Conservation (phyloP, 495 filamentous ascomycete genomes). For the Xeromyces bisporus region DNA sequence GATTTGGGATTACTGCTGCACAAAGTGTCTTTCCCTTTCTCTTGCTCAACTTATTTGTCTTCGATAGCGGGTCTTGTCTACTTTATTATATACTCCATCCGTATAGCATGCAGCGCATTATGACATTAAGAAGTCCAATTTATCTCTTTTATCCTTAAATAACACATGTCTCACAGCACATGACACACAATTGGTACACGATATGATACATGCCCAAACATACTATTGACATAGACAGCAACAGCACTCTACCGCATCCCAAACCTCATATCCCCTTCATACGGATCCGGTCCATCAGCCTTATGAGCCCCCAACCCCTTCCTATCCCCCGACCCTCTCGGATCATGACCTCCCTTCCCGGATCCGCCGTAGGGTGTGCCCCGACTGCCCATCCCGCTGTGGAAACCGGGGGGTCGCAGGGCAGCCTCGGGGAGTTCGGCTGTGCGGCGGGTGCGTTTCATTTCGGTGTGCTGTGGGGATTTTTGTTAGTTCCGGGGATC, state of each 20-base stretch:
- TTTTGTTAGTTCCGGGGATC: not conserved
- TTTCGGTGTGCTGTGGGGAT: slow-evolving; percentile 15
- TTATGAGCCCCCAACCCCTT: slow-evolving; percentile 19
- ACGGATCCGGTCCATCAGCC: not conserved
- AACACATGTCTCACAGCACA: no score
- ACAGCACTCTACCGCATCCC: not conserved
- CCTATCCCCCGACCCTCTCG: slow-evolving; percentile 21
- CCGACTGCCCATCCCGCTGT: slow-evolving; percentile 10
- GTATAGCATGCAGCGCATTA: no score
- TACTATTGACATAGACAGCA: not conserved
- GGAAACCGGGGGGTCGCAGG: slow-evolving; percentile 12
- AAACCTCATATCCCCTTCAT: not conserved
- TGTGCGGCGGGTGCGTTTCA: slow-evolving; percentile 25
- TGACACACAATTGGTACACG: no score
- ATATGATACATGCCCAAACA: no score
- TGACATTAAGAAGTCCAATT: no score
- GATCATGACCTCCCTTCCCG: slow-evolving; percentile 28
- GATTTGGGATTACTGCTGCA: no score
- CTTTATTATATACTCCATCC: not conserved
- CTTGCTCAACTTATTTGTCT: slow-evolving; percentile 1
- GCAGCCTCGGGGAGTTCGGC: slow-evolving; percentile 26
- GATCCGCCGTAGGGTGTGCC: slow-evolving; percentile 12
- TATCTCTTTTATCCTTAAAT: no score
- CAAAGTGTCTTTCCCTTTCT: not conserved
- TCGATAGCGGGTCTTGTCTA: not conserved